Evolutionary conservation across 2,329 filamentous ascomycete species (phyloP).

Genomic region (Botrytis squamosa): DNA sequence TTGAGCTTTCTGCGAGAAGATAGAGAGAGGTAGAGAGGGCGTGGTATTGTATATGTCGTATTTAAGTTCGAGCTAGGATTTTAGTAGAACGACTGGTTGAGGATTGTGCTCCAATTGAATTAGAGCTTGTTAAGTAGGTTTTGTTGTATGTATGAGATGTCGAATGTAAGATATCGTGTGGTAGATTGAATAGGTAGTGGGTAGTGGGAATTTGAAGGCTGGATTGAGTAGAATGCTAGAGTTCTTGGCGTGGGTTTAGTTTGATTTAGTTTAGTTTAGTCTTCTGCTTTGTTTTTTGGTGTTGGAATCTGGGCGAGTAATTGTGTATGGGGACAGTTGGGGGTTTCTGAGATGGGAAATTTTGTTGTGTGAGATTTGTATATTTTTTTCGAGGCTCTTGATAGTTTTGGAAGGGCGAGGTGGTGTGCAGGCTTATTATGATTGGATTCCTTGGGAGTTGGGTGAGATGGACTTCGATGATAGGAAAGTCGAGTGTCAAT

Average conservation of each 20-base stretch:
- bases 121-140: neutral
- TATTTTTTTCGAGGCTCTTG: neutral
- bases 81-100: neutral
- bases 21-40: no score
- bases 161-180: neutral
- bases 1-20: no score
- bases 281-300: neutral
- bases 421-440: neutral
- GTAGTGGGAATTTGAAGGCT: neutral
- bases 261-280: neutral
- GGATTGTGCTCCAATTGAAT: fast-evolving
- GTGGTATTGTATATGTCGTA: no score
- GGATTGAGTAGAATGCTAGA: neutral
- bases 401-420: neutral
- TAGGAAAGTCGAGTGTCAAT: neutral
- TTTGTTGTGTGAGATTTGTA: neutral
- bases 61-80: no score
- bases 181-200: neutral
- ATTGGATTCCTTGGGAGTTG: neutral
- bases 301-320: neutral
- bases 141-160: neutral
- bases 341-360: neutral
- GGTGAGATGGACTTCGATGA: neutral
- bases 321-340: neutral
- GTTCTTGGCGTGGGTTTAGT: neutral